Conservation (phyloP, 2,329 filamentous ascomycete genomes). For the Dendrostoma leiphaemia region DNA sequence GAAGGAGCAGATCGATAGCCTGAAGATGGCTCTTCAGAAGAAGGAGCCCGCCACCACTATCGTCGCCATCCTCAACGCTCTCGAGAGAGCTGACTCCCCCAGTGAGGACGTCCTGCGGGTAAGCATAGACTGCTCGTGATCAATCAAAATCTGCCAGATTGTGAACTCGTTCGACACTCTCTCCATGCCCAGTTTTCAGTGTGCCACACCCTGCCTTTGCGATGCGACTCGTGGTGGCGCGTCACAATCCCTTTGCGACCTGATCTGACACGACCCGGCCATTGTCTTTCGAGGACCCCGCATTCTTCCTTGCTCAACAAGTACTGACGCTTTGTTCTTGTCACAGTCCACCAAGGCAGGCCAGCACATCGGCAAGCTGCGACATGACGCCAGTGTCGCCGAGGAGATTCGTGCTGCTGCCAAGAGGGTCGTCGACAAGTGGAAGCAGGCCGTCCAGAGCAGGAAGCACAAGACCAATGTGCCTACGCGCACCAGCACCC, state of each 20-base stretch:
- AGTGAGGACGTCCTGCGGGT: slow-evolving; percentile 88
- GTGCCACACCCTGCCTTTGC: background rate
- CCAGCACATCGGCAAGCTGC: slow-evolving; percentile 79
- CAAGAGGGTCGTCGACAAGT: slow-evolving; percentile 80
- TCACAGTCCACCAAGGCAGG: slow-evolving; percentile 80
- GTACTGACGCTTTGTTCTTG: background rate
- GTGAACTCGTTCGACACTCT: too few relatives aligned
- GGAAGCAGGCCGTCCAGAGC: slow-evolving; percentile 75
- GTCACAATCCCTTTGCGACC: background rate
- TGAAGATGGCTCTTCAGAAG: slow-evolving; percentile 74
- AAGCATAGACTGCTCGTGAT: slow-evolving; percentile 30
- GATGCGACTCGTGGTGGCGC: background rate
- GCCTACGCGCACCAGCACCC: slow-evolving; percentile 39
- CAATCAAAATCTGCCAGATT: too few relatives aligned
- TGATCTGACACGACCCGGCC: background rate
- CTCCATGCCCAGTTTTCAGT: background rate
- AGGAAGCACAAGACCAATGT: slow-evolving; percentile 50
- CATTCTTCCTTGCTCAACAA: background rate
- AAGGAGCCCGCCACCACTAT: slow-evolving; percentile 74
- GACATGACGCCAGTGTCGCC: slow-evolving; percentile 63
- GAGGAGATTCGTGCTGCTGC: slow-evolving; percentile 78
- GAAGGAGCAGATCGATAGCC: slow-evolving; percentile 70
- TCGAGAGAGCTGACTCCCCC: slow-evolving; percentile 77
- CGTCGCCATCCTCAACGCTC: slow-evolving; percentile 69
- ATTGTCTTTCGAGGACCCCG: too few relatives aligned